phyloP scores from a whole-genome alignment of 2,329 filamentous ascomycete genomes.

The Immersiporthe knoxdaviesiana region DNA sequence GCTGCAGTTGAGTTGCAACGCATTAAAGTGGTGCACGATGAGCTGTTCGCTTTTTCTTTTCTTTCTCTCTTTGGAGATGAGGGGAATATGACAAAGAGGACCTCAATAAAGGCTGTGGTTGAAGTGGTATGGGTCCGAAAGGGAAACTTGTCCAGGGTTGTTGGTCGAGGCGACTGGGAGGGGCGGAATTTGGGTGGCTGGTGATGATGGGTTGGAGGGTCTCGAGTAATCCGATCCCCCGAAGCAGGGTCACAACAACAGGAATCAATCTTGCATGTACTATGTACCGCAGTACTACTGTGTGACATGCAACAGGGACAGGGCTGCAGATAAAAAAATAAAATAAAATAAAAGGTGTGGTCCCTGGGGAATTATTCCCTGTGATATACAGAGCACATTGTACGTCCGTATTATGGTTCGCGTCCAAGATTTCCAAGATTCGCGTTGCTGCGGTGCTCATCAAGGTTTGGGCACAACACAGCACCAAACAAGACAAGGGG shows the following conservation, averaged over 20 bases:
- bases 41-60: constrained; percentile 5
- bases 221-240: neutral
- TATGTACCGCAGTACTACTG: neutral
- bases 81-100: neutral
- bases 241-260: neutral
- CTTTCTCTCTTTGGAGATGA: neutral
- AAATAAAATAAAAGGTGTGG: neutral
- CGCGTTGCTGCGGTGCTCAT: neutral
- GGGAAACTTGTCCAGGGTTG: neutral
- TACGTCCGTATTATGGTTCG: neutral
- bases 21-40: constrained; percentile 15
- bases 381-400: neutral
- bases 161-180: neutral
- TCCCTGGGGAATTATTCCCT: neutral
- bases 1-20: neutral
- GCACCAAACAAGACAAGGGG: no score
- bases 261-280: neutral
- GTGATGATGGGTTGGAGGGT: neutral
- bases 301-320: neutral
- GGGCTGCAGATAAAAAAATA: constrained; percentile 4
- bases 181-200: constrained; percentile 13
- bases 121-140: neutral
- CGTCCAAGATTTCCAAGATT: neutral
- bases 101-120: neutral
- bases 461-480: neutral